Evolutionary conservation across 2,329 filamentous ascomycete genomes (phyloP), one percentile per base, ranked within the genome.

Genomic region (Paracorniculantispora psalliotae): DNA sequence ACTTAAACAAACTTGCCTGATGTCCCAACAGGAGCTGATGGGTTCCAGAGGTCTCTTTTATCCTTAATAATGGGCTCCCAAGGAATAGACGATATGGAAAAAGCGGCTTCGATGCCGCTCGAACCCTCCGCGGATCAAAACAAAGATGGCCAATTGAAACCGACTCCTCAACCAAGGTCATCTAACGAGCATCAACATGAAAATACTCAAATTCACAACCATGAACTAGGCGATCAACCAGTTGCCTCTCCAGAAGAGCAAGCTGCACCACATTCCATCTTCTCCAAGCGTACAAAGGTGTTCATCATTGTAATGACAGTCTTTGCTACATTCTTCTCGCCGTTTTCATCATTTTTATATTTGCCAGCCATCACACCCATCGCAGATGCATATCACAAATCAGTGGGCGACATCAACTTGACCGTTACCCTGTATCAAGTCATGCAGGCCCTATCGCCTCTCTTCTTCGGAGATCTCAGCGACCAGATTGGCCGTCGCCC

Each of bases 321-420:
- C 44, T 68, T 69, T 46, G 59, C 51, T 35, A 67, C 67, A 2
- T 47, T 71, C 39, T 70, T 72, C 61, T 70, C 70, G 25, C 67
- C 68, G 23, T 65, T 71, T 15, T 68, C 66, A 9, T 67, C 67
- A 12, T 68, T 74, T 41, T 75, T 79, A 8, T 81, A 79, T 69
- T 73, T 77, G 50, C 78, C 77, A 2, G 77, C 77, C 13, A 68
- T 79, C 53, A 73, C 72, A 33, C 70, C 71, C 25, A 70, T 81
- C 6, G 73, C 75, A 13, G 63, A 68, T 1, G 69, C 72, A n/a
- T 69, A 78, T 43, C 57, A 70, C 53, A 4, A 76, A 71, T 61
- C 59, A 0, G 8, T 63, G 1, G 53, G 46, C 2, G 7, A 58
- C 2, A 59, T 64, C 50, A 53, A 61, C 25, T 26, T 64, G 15